Evolutionary conservation across 1,139 yeast genomes (phyloP).

Genomic region (Wickerhamomyces sp.): DNA sequence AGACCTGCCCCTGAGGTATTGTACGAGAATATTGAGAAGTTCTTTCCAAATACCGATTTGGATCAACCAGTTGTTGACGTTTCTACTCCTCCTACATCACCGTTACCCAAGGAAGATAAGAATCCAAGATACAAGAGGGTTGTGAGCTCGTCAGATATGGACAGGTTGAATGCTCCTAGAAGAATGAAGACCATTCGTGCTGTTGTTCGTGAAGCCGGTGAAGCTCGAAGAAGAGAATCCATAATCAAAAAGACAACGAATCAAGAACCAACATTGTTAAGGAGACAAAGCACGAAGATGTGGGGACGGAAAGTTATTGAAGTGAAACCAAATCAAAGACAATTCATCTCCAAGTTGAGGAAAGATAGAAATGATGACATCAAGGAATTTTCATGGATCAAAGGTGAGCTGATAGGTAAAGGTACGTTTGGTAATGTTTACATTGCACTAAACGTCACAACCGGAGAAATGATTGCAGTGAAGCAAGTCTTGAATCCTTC

Average conservation of each 20-base stretch:
- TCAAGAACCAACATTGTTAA: conserved; percentile 29
- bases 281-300: conserved; percentile 85
- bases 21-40: conserved; percentile 83
- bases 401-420: conserved; percentile 93
- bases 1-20: conserved; percentile 95
- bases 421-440: conserved; percentile 98
- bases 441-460: conserved; percentile 87
- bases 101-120: conserved; percentile 24
- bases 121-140: conserved; percentile 18
- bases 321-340: conserved; percentile 71
- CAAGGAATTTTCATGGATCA: conserved; percentile 87
- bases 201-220: conserved; percentile 88
- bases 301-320: conserved; percentile 97
- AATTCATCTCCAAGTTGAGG: conserved; percentile 53
- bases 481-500: conserved; percentile 80
- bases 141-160: conserved; percentile 17
- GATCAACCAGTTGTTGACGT: conserved; percentile 90
- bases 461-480: conserved; percentile 98
- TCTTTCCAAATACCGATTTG: conserved; percentile 88
- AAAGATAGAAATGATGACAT: conserved; percentile 58
- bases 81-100: conserved; percentile 54
- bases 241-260: conserved; percentile 27
- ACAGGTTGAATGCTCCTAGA: conserved; percentile 25
- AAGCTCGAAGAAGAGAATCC: conserved; percentile 40
- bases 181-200: conserved; percentile 86